Conservation (phyloP, 2,329 filamentous ascomycete genomes). For the Grosmannia serpens region DNA sequence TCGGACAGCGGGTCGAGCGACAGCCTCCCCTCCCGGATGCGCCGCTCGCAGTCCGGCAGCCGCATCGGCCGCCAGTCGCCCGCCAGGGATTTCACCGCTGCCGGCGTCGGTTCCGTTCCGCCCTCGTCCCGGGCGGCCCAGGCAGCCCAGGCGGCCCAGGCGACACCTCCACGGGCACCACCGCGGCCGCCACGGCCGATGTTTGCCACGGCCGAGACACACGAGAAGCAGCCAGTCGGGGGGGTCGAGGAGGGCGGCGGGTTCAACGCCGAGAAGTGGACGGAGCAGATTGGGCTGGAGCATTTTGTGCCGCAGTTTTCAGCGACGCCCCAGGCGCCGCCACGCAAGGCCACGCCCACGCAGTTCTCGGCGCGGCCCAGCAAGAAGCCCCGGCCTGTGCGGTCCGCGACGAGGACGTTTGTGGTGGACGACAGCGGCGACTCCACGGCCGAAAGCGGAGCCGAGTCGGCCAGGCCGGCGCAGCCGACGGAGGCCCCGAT, state of each 20-base stretch:
- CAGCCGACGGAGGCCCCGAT: neutral
- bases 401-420: slow-evolving; percentile 16
- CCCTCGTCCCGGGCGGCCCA: neutral
- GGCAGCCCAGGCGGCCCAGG: neutral
- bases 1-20: slow-evolving; percentile 16
- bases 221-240: neutral
- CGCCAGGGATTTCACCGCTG: slow-evolving; percentile 2
- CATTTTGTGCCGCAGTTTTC: no score
- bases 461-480: slow-evolving; percentile 1
- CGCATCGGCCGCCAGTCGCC: slow-evolving; percentile 29
- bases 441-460: neutral
- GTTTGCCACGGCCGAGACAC: slow-evolving; percentile 11
- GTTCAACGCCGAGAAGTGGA: slow-evolving; percentile 44
- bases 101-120: neutral
- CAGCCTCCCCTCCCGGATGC: slow-evolving; percentile 16
- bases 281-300: slow-evolving; percentile 39
- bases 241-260: slow-evolving; percentile 16
- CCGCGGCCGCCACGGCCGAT: neutral
- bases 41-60: slow-evolving; percentile 27
- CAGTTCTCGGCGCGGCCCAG: slow-evolving; percentile 26
- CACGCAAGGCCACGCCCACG: slow-evolving; percentile 32
- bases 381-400: slow-evolving; percentile 48
- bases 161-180: neutral
- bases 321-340: slow-evolving; percentile 26
- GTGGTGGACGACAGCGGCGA: slow-evolving; percentile 21